A percentile compares a stretch with the other conserved stretches of the same genome.
phyloP scores from a whole-genome alignment of 176 grass and related monocot genomes.

The Bothriochloa decipiens region DNA sequence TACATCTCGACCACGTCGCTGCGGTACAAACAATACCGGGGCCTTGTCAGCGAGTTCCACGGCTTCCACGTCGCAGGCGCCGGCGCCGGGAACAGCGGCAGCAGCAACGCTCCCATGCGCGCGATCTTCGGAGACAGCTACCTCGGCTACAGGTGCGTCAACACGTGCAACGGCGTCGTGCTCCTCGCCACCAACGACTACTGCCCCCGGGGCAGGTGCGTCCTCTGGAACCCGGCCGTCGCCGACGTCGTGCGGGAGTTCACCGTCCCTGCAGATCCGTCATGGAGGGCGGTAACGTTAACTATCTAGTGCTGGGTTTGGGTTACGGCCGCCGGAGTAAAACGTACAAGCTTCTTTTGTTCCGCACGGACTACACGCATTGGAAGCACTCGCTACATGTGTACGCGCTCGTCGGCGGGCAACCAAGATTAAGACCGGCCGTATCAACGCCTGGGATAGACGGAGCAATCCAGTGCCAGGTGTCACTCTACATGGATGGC shows the following conservation, averaged over 20 bases:
- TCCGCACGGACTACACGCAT: too few species aligned
- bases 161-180: slow-evolving; percentile 7
- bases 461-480: background rate
- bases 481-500: slow-evolving; percentile 9
- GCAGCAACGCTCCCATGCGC: background rate
- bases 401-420: background rate
- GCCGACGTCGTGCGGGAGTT: background rate
- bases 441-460: too few species aligned
- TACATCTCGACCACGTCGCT: background rate
- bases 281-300: too few species aligned
- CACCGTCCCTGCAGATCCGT: background rate
- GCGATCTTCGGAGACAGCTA: too few species aligned
- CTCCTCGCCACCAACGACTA: background rate
- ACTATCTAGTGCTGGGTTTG: background rate
- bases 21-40: background rate
- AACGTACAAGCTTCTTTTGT: slow-evolving; percentile 1
- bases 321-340: background rate
- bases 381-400: background rate
- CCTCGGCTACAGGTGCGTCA: background rate
- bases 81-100: background rate
- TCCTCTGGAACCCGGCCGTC: slow-evolving; percentile 15
- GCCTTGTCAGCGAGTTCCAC: background rate
- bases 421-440: background rate
- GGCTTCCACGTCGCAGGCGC: slow-evolving; percentile 9
- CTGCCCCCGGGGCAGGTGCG: background rate